phyloP scores from a whole-genome alignment of 306 rosid species.

The Dalbergia cultrata region DNA sequence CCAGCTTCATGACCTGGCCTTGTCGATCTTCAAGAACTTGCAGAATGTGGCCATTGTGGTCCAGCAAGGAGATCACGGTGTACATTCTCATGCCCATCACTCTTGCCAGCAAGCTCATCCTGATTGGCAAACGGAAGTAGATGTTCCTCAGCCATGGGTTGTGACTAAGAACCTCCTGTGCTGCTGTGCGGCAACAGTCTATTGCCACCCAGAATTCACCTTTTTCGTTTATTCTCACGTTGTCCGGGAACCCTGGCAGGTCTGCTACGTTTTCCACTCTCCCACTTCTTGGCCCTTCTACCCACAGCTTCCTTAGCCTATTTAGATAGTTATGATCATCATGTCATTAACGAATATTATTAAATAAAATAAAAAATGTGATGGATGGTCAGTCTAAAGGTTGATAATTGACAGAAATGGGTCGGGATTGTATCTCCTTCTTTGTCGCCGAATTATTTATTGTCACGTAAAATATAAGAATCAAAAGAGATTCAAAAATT shows the following conservation, averaged over 20 bases:
- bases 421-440: too few species aligned
- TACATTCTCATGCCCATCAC: constrained; percentile 90
- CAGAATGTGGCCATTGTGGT: constrained; percentile 71
- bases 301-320: constrained; percentile 79
- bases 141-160: constrained; percentile 85
- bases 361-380: too few species aligned
- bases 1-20: constrained; percentile 82
- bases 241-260: constrained; percentile 94
- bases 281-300: constrained; percentile 67
- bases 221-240: constrained; percentile 76
- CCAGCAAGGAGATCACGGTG: constrained; percentile 69
- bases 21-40: constrained; percentile 84
- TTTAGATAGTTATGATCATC: background rate
- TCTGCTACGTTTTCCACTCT: constrained; percentile 62
- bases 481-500: too few species aligned
- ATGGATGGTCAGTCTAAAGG: too few species aligned
- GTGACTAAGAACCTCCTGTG: constrained; percentile 71
- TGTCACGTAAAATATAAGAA: too few species aligned
- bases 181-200: constrained; percentile 85
- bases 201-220: constrained; percentile 93
- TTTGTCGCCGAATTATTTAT: too few species aligned
- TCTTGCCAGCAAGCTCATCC: constrained; percentile 72
- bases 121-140: constrained; percentile 80
- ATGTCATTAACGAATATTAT: too few species aligned
- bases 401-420: too few species aligned